Conservation (phyloP, 2,329 filamentous ascomycete genomes). For the Colletotrichum godetiae region DNA sequence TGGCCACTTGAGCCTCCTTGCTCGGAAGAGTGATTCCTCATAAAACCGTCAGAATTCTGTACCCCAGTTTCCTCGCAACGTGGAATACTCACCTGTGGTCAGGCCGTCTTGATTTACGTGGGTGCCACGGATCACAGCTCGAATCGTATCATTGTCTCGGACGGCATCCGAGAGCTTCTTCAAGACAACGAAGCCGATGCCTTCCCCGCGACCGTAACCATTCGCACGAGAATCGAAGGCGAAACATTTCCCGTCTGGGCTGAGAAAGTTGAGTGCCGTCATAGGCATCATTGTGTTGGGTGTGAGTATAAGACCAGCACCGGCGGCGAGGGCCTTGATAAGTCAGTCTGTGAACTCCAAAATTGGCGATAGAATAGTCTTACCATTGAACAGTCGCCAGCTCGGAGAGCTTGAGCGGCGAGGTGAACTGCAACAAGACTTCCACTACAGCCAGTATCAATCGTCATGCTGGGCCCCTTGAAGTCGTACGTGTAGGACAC, state of each 20-base stretch:
- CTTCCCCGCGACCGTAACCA: slow-evolving; percentile 75
- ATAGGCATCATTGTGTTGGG: slow-evolving; percentile 68
- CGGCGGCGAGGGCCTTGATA: slow-evolving; percentile 58
- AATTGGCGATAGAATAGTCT: slow-evolving; percentile 5
- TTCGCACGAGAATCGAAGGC: slow-evolving; percentile 69
- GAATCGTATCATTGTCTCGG: slow-evolving; percentile 67
- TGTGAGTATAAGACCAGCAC: slow-evolving; percentile 64
- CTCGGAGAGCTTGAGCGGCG: slow-evolving; percentile 60
- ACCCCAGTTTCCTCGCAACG: not conserved
- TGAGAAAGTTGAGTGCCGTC: slow-evolving; percentile 65
- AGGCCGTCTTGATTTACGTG: slow-evolving; percentile 68
- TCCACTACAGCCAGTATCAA: slow-evolving; percentile 70
- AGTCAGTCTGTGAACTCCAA: slow-evolving; percentile 33
- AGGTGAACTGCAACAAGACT: slow-evolving; percentile 66
- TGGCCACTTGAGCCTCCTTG: slow-evolving; percentile 59
- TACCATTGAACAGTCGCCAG: slow-evolving; percentile 55
- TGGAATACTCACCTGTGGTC: slow-evolving; percentile 55
- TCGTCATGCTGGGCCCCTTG: slow-evolving; percentile 65
- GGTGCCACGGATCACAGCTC: slow-evolving; percentile 65
- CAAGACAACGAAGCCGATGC: slow-evolving; percentile 67
- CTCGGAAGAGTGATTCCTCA: slow-evolving; percentile 69
- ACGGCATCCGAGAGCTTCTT: slow-evolving; percentile 70
- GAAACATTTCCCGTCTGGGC: slow-evolving; percentile 61
- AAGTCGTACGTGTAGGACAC: slow-evolving; percentile 68
- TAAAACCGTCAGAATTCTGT: not conserved